phyloP scores from a whole-genome alignment of 2,329 filamentous ascomycete species.

The Penicillium sp. region DNA sequence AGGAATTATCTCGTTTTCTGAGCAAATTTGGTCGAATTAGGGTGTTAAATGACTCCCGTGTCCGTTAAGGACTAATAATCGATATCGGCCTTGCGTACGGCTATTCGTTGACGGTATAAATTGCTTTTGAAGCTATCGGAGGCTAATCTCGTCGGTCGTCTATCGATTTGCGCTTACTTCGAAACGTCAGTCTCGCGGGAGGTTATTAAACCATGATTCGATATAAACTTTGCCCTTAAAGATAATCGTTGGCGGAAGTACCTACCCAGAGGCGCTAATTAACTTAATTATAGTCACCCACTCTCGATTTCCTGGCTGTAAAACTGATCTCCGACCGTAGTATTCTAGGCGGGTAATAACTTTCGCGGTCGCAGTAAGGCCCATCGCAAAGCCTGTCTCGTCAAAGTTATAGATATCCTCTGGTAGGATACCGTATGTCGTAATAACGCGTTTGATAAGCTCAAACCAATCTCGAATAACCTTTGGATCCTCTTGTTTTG shows the following conservation, averaged over 20 bases:
- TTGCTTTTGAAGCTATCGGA: not conserved
- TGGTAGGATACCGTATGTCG: not conserved
- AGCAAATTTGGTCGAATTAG: not conserved
- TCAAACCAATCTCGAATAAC: not conserved
- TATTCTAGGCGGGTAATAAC: not conserved
- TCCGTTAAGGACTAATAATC: not conserved
- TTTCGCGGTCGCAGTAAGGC: not conserved
- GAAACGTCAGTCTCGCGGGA: not conserved
- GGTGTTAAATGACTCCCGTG: not conserved
- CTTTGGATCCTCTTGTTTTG: not conserved
- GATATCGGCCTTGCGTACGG: not conserved
- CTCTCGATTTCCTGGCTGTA: conserved; percentile 2
- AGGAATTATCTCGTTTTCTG: not conserved
- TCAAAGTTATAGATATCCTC: not conserved
- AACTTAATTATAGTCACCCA: not conserved
- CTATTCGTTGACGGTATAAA: not conserved
- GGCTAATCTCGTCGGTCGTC: not conserved
- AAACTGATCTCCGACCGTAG: not conserved
- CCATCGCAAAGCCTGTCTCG: not conserved
- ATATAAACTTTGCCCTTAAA: not conserved
- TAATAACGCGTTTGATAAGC: not conserved
- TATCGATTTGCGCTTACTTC: not conserved
- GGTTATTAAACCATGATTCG: not conserved
- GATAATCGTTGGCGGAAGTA: not conserved
- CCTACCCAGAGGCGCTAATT: not conserved